Conservation (phyloP, 2,329 filamentous ascomycete genomes). For the Neodidymelliopsis sp. region DNA sequence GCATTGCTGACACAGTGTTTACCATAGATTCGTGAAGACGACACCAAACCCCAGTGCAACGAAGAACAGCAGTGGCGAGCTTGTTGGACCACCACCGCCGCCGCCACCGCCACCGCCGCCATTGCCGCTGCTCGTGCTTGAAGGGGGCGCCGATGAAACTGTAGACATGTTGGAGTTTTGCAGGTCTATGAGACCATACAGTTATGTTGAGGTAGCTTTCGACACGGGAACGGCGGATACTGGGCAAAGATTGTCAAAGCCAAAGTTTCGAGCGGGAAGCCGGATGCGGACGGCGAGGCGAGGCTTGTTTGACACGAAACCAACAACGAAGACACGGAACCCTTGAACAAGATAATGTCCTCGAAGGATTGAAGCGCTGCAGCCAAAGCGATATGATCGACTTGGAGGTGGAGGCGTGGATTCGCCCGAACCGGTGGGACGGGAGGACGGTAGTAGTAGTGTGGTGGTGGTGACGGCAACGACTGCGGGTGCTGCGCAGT, state of each 20-base stretch:
- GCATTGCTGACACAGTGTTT: constrained; percentile 50
- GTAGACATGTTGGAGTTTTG: constrained; percentile 29
- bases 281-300: constrained; percentile 15
- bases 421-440: constrained; percentile 12
- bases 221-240: background rate
- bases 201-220: constrained; percentile 12
- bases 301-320: constrained; percentile 9
- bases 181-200: constrained; percentile 27
- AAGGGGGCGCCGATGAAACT: constrained; percentile 17
- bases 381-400: constrained; percentile 5
- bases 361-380: background rate
- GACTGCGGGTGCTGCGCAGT: constrained; percentile 28
- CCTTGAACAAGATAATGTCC: constrained; percentile 1
- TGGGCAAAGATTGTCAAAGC: background rate
- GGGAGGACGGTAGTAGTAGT: no score
- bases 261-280: constrained; percentile 4
- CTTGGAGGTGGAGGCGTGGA: constrained; percentile 10
- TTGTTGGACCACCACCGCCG: constrained; percentile 62
- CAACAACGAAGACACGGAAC: constrained; percentile 1
- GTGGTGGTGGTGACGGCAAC: constrained; percentile 36
- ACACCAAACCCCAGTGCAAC: constrained; percentile 96
- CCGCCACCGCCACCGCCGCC: constrained; percentile 32
- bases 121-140: constrained; percentile 3
- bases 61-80: constrained; percentile 85
- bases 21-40: constrained; percentile 99